Conservation (phyloP, 129 eudicot species). For the Arctium minus region DNA sequence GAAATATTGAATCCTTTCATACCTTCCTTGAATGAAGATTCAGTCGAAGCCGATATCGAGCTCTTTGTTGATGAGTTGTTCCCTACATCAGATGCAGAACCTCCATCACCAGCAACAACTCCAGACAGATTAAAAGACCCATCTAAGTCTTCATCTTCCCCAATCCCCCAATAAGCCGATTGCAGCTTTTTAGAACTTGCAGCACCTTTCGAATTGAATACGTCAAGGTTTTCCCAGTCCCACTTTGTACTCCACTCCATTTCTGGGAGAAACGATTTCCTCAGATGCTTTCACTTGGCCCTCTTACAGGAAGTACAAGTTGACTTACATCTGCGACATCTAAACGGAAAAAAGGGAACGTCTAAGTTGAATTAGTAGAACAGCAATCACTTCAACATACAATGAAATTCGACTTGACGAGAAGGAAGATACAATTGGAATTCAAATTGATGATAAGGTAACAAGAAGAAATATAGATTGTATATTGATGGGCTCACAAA, state of each 20-base stretch:
- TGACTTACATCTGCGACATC: constrained; percentile 23
- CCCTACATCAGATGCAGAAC: constrained; percentile 39
- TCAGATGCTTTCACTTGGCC: constrained; percentile 10
- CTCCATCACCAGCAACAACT: constrained; percentile 37
- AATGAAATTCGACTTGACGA: too few species aligned
- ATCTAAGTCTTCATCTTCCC: constrained; percentile 46
- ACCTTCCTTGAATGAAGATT: constrained; percentile 42
- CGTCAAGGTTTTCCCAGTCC: constrained; percentile 70
- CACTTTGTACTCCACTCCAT: constrained; percentile 84
- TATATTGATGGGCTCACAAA: too few species aligned
- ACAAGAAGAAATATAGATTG: too few species aligned
- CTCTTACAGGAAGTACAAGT: neutral
- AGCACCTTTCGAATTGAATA: constrained; percentile 39
- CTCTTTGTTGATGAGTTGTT: constrained; percentile 53
- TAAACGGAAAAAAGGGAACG: neutral
- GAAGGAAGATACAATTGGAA: too few species aligned
- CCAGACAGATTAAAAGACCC: constrained; percentile 62
- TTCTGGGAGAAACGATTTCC: constrained; percentile 19
- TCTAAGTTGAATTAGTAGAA: too few species aligned
- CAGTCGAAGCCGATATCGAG: constrained; percentile 65
- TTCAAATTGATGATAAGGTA: too few species aligned
- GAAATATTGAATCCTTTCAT: constrained; percentile 31
- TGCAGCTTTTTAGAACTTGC: constrained; percentile 52
- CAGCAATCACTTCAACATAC: too few species aligned
- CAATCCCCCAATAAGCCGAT: constrained; percentile 43